These are phyloP conservation scores for Penicillium angulare DNA, from an alignment of 495 filamentous ascomycete genomes.

Conservation along the genomic window DNA sequence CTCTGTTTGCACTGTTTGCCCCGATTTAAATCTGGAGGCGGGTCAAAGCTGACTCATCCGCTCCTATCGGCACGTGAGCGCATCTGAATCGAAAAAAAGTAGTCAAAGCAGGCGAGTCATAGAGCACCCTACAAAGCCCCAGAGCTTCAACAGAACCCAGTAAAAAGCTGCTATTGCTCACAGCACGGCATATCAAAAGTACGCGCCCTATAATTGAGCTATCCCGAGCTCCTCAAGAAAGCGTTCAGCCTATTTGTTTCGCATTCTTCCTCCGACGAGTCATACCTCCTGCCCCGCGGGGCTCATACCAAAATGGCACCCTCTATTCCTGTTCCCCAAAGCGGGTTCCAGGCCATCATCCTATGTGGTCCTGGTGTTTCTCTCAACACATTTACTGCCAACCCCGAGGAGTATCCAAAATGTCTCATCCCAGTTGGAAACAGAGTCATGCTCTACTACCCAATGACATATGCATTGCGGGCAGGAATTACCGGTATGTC, in stretches of 20 bases:
- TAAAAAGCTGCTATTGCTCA: background rate
- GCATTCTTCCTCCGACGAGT: background rate
- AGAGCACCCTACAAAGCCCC: background rate
- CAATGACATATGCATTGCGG: constrained; percentile 84
- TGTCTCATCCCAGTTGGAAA: constrained; percentile 90
- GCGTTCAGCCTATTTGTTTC: too few species aligned
- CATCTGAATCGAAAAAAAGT: background rate
- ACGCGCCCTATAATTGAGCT: background rate
- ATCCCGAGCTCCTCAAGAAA: background rate
- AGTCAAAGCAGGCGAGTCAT: constrained; percentile 1
- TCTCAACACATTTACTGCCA: constrained; percentile 87
- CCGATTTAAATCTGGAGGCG: constrained; percentile 14
- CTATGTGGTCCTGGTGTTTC: constrained; percentile 81
- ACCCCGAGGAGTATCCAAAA: constrained; percentile 74
- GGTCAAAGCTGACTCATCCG: constrained; percentile 11
- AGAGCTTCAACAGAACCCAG: background rate
- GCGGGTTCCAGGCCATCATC: constrained; percentile 89
- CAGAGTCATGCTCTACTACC: constrained; percentile 94
- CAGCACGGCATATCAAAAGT: too few species aligned
- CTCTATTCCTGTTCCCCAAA: constrained; percentile 60
- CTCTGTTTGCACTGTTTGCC: constrained; percentile 9
- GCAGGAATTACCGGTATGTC: constrained; percentile 74
- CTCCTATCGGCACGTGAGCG: constrained; percentile 22
- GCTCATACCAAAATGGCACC: constrained; percentile 12
- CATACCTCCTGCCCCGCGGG: constrained; percentile 7